Evolutionary conservation across 352 stramenopile species (phyloP).

Genomic region (Thalassiosira hispida): DNA sequence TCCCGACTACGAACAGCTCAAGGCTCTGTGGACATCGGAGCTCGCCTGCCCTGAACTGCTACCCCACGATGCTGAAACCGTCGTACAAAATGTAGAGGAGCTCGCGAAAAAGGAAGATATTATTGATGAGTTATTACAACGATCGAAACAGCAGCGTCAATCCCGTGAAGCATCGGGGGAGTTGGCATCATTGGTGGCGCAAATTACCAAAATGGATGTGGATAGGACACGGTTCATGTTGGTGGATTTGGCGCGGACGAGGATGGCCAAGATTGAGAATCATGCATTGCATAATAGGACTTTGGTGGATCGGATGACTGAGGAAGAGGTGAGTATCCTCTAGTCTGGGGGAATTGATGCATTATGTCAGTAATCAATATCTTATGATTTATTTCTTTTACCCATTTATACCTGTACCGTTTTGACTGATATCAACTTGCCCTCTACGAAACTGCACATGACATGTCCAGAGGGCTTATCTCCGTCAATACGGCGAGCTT

Average conservation of each 20-base stretch:
- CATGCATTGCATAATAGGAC: conserved; percentile 87
- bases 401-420: too few species aligned
- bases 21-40: conserved; percentile 57
- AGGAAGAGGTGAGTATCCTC: conserved; percentile 51
- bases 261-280: conserved; percentile 86
- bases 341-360: conserved; percentile 1
- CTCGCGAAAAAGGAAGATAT: conserved; percentile 55
- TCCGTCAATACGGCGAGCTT: conserved; percentile 60
- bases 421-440: too few species aligned
- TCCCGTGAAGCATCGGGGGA: conserved; percentile 32
- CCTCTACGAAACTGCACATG: neutral
- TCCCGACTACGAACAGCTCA: conserved; percentile 59
- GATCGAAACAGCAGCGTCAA: conserved; percentile 26
- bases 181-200: conserved; percentile 49
- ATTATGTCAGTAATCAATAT: neutral
- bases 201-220: conserved; percentile 65
- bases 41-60: conserved; percentile 58
- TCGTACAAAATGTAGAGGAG: conserved; percentile 39
- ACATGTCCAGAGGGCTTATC: conserved; percentile 43
- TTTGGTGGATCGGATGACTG: conserved; percentile 60
- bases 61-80: conserved; percentile 44
- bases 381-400: too few species aligned
- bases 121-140: conserved; percentile 45
- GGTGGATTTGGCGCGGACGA: conserved; percentile 54
- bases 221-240: conserved; percentile 64